phyloP scores from a whole-genome alignment of 768 basidiomycete species.

The Leccinellum rugosiceps region DNA sequence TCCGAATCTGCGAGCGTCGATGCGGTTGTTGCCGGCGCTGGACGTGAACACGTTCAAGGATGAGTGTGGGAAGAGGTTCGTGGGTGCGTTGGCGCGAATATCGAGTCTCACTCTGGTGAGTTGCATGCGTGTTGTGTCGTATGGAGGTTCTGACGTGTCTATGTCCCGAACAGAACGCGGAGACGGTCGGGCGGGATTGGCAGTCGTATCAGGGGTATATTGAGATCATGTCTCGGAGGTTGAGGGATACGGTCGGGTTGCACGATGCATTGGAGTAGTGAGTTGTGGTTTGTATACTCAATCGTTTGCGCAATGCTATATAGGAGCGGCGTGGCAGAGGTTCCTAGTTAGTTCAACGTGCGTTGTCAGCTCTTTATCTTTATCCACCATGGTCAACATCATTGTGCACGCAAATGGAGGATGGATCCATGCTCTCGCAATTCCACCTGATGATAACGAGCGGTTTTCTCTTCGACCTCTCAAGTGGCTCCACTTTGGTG shows the following conservation, averaged over 20 bases:
- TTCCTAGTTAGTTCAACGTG: too few species aligned
- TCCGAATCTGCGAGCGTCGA: slow-evolving; percentile 41
- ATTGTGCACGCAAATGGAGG: neutral
- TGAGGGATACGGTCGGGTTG: slow-evolving; percentile 62
- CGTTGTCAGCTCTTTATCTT: too few species aligned
- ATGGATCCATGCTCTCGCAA: neutral
- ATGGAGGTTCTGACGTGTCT: neutral
- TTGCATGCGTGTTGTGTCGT: neutral
- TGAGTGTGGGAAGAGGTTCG: slow-evolving; percentile 55
- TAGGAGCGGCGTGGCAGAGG: too few species aligned
- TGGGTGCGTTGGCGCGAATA: slow-evolving; percentile 53
- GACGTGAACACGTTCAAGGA: slow-evolving; percentile 57
- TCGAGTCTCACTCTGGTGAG: slow-evolving; percentile 49
- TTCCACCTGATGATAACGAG: neutral
- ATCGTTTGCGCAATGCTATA: too few species aligned
- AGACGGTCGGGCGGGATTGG: slow-evolving; percentile 50
- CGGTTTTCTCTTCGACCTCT: neutral
- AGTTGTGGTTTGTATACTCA: too few species aligned
- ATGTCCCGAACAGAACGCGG: slow-evolving; percentile 36
- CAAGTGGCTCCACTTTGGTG: neutral
- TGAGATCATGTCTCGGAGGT: slow-evolving; percentile 69
- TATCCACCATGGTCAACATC: neutral
- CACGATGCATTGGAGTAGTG: slow-evolving; percentile 36
- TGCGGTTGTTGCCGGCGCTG: slow-evolving; percentile 55
- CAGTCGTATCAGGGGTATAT: slow-evolving; percentile 67